Percentiles rank a stretch among this genome's conserved stretches.
phyloP scores from a whole-genome alignment of 306 rosid genomes.

The Inga laurina region DNA sequence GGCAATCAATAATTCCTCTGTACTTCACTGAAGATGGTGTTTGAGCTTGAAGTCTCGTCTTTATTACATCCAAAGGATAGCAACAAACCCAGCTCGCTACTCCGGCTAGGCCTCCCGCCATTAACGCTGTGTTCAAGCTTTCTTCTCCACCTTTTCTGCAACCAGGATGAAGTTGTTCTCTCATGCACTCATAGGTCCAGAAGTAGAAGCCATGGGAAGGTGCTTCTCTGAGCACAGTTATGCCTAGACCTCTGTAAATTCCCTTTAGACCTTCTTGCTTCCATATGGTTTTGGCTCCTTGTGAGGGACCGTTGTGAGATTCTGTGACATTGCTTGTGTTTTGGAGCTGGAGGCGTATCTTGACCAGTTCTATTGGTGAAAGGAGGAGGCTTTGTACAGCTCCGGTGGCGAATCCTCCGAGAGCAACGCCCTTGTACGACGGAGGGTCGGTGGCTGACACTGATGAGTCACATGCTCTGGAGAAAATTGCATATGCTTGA shows the following conservation, averaged over 20 bases:
- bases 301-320: slow-evolving; percentile 49
- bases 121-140: slow-evolving; percentile 59
- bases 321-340: slow-evolving; percentile 17
- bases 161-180: slow-evolving; percentile 79
- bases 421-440: slow-evolving; percentile 51
- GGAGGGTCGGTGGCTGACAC: slow-evolving; percentile 61
- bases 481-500: slow-evolving; percentile 72
- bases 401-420: slow-evolving; percentile 77
- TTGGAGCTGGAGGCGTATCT: slow-evolving; percentile 72
- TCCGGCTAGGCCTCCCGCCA: slow-evolving; percentile 85
- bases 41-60: slow-evolving; percentile 79
- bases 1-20: slow-evolving; percentile 64
- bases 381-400: slow-evolving; percentile 70
- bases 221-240: slow-evolving; percentile 70
- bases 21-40: slow-evolving; percentile 53
- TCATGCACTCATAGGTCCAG: slow-evolving; percentile 73
- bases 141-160: slow-evolving; percentile 68
- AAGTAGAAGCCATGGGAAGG: slow-evolving; percentile 77
- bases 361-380: slow-evolving; percentile 67
- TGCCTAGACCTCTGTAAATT: slow-evolving; percentile 62
- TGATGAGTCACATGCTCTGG: slow-evolving; percentile 52
- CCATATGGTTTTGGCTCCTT: slow-evolving; percentile 53
- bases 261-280: slow-evolving; percentile 66
- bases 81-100: slow-evolving; percentile 80
- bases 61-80: slow-evolving; percentile 78